Conservation (phyloP, 495 filamentous ascomycete species). For the Sporormia fimetaria region DNA sequence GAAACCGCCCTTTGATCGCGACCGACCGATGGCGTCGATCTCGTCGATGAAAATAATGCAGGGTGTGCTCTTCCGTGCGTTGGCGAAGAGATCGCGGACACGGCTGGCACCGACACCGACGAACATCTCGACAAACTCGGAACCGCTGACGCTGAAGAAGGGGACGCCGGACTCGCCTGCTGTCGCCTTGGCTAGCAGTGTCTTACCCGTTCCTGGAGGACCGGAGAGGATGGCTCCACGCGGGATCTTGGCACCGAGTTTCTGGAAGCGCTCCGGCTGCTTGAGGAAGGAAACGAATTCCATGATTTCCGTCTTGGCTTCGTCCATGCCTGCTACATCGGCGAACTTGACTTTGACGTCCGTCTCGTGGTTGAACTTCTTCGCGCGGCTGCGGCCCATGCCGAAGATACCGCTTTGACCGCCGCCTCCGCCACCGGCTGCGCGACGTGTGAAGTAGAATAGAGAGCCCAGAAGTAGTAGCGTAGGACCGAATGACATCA, state of each 20-base stretch:
- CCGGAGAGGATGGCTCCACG: constrained; percentile 93
- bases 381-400: constrained; percentile 88
- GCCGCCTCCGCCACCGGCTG: constrained; percentile 48
- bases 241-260: constrained; percentile 91
- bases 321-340: constrained; percentile 97
- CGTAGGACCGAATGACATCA: constrained; percentile 75
- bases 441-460: constrained; percentile 58
- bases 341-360: constrained; percentile 93
- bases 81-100: constrained; percentile 89
- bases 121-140: constrained; percentile 99
- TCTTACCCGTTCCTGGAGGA: constrained; percentile 97
- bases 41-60: constrained; percentile 99
- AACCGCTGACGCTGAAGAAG: constrained; percentile 96
- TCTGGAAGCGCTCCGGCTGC: constrained; percentile 78
- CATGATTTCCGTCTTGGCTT: constrained; percentile 97
- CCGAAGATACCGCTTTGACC: constrained; percentile 78
- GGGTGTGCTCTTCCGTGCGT: constrained; percentile 86
- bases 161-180: constrained; percentile 95
- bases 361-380: constrained; percentile 92
- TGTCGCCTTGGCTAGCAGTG: constrained; percentile 89
- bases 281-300: constrained; percentile 96
- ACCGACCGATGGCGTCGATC: constrained; percentile 94
- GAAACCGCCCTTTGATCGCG: constrained; percentile 62
- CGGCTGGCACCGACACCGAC: constrained; percentile 94
- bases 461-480: constrained; percentile 71